Evolutionary conservation across 208 protist genomes (phyloP), one percentile per base, ranked within the genome.

Genomic region (Blechomonas ayalai): DNA sequence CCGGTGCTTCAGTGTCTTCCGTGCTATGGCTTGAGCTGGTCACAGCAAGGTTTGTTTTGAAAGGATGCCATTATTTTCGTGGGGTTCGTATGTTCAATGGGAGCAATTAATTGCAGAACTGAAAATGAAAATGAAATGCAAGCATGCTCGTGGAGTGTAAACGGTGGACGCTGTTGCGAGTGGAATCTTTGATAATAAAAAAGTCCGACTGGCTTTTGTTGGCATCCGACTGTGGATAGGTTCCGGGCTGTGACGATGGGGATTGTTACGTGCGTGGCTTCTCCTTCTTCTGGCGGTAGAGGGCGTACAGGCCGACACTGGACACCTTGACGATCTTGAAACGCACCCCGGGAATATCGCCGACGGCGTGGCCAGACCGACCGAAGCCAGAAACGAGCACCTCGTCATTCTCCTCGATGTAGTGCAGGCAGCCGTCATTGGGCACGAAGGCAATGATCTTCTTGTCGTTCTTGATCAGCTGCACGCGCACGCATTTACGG

Each of bases 391-490:
- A 95, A 47, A 99, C 90, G 28, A 99, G 85, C 36, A 99, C 97
- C 79, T 99, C 93, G 77, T 99, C 95, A 75, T 99, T 99, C 77
- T 99, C 98, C 73, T 99, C 97, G 49, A 99, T 90, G 67, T 97
- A 99, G 83, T 98, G 97, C 9, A 99, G 80, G 71, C 92, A 98
- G 97, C 98, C 98, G 78, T 99, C 98, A 41, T 89, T 78, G 53
- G 98, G 98, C 35, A 99, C 98, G 91, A 99, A 99, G 49, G 97
- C 97, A 46, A 98, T 95, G 73, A 99, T 98, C 72, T 98, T 99
- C 95, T 99, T 99, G 66, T 97, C 96, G 93, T 99, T 99, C 94
- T 99, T 99, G 84, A 99, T 99, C 34, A 99, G 94, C 89, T 99
- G 97, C 49, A 99, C 98, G 81, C 98, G 96, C 37, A 99, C 97